Base-by-base conservation (phyloP, 2,329 filamentous ascomycete genomes). In the Bipolaris bicolor region DNA sequence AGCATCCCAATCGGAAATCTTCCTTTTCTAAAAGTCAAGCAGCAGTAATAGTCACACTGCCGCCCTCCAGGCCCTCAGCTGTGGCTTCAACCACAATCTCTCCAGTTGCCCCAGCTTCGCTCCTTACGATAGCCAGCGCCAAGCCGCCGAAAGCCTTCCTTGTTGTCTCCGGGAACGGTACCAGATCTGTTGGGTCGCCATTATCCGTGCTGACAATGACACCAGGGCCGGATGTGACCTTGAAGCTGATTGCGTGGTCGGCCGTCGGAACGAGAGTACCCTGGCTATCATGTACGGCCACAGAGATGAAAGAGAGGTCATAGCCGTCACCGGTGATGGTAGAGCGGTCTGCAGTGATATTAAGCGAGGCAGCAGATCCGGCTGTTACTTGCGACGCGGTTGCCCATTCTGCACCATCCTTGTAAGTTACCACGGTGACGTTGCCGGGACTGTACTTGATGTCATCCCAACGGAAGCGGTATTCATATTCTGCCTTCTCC, bases 401-500 rank as follows among this genome's bases (percentile, higher is more conserved):
- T 1, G 81, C 82, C 83, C 83, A 85, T 45, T 73, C 61, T 20
- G 68, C 63, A 2, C 82, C 82, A 34, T 78, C 70, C 68, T 81
- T 83, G 67, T 80, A 84, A 0, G 80, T 72, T 1, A 81, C 76
- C 1, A 84, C 83, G 18, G 63, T 67, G 20, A 85, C 57, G 43
- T 83, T 76, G 7, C 83, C 83, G 0, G 82, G 72, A 33, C 77
- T 58, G 62, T 85, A 85, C 1, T 70, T 67, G 1, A 84, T 77
- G 2, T 81, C 69, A 61, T 85, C 81, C 83, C 82, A 85, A 3
- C 83, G 78, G 63, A 85, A 80, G 16, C 83, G 79, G 62, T 83
- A 84, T n/a, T 73, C 65, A 13, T 64, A 72, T 33, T 71, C 47
- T 0, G 53, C 72, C 44, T 72, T 76, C 56, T 70, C 76, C 57